Evolutionary conservation across 169 alveolate genomes (phyloP).

Genomic region (Cryptosporidium meleagridis): DNA sequence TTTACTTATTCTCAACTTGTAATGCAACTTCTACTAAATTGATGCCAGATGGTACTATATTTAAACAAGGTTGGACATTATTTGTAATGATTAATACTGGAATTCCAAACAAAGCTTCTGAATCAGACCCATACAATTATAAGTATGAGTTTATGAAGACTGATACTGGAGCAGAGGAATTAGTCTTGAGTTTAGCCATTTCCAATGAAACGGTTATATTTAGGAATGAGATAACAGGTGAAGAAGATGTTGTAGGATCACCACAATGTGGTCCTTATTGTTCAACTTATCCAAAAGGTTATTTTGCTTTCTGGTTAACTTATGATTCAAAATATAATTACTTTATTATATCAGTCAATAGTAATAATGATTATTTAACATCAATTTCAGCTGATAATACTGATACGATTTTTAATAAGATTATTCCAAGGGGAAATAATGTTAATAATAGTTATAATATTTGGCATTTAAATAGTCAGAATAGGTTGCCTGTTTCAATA

Average conservation of each 20-base stretch:
- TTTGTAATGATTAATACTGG: constrained; percentile 44
- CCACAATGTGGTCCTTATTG: constrained; percentile 72
- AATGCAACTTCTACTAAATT: constrained; percentile 47
- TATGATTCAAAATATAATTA: constrained; percentile 1
- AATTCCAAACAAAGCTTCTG: constrained; percentile 1
- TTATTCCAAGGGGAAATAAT: neutral
- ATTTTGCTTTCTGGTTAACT: constrained; percentile 54
- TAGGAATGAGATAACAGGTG: constrained; percentile 18
- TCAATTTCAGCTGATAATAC: neutral
- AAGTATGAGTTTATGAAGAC: constrained; percentile 20
- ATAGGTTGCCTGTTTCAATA: neutral
- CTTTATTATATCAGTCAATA: constrained; percentile 15
- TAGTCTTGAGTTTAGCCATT: neutral
- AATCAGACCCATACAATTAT: neutral
- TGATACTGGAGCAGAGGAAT: neutral
- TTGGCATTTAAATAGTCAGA: constrained; percentile 28
- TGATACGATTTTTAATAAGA: constrained; percentile 7
- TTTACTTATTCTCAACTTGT: constrained; percentile 27
- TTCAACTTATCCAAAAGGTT: constrained; percentile 55
- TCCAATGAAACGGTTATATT: constrained; percentile 12
- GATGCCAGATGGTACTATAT: constrained; percentile 19
- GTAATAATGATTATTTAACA: neutral
- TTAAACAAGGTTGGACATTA: constrained; percentile 31
- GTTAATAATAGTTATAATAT: neutral
- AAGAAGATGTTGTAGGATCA: neutral